phyloP scores from a whole-genome alignment of 768 basidiomycete species.

The Mycena venus region DNA sequence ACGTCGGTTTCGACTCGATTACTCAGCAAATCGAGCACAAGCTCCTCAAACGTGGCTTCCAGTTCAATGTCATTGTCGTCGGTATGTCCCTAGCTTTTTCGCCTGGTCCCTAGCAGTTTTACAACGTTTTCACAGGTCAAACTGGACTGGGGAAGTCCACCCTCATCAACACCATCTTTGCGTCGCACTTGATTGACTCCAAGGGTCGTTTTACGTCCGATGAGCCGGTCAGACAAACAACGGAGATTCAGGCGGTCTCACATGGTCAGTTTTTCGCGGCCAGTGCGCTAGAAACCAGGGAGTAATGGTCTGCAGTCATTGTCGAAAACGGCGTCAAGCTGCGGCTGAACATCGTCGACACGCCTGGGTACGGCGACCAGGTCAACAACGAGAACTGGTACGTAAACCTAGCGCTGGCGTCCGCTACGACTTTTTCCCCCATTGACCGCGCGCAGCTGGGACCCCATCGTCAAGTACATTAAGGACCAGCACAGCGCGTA shows the following conservation, averaged over 20 bases:
- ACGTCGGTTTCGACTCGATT: slow-evolving; percentile 98
- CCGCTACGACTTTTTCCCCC: slow-evolving; percentile 13
- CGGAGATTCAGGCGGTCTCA: slow-evolving; percentile 95
- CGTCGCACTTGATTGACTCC: slow-evolving; percentile 97
- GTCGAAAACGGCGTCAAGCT: slow-evolving; percentile 96
- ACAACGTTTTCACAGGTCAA: slow-evolving; percentile 73
- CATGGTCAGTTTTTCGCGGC: slow-evolving; percentile 77
- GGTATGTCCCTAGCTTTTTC: slow-evolving; percentile 60
- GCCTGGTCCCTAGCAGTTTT: not conserved
- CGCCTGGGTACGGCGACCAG: slow-evolving; percentile 98
- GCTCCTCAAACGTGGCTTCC: slow-evolving; percentile 98
- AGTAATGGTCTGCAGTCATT: slow-evolving; percentile 71
- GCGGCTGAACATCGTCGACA: slow-evolving; percentile 97
- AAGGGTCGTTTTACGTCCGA: slow-evolving; percentile 93
- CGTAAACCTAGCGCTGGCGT: slow-evolving; percentile 41
- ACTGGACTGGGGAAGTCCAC: slow-evolving; percentile 99
- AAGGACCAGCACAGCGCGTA: slow-evolving; percentile 99
- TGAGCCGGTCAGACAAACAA: slow-evolving; percentile 93
- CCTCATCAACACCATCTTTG: slow-evolving; percentile 98
- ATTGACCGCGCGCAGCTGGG: slow-evolving; percentile 78
- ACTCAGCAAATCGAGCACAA: slow-evolving; percentile 99
- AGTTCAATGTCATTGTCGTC: slow-evolving; percentile 98
- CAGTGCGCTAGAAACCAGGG: not conserved
- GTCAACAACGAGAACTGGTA: slow-evolving; percentile 99
- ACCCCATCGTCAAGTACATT: slow-evolving; percentile 99